Percentiles rank a stretch among this genome's conserved stretches.
Evolutionary conservation across 2,329 filamentous ascomycete species (phyloP).

Genomic region (Penicillium nordicum): DNA sequence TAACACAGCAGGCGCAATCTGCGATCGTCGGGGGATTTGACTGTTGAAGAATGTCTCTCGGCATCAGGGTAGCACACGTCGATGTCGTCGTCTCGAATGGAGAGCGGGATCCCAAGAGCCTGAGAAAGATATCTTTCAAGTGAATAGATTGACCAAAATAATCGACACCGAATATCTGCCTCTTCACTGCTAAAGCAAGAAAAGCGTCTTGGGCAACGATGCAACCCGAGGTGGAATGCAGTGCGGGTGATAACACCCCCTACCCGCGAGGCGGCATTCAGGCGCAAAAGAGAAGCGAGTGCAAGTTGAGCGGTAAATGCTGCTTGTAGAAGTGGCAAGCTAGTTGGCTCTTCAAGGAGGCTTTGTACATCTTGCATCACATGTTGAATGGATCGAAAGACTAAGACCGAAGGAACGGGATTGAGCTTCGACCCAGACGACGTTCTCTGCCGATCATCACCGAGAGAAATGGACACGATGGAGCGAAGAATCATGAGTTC

Average conservation of each 20-base stretch:
- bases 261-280: slow-evolving; percentile 56
- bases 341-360: slow-evolving; percentile 48
- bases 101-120: slow-evolving; percentile 54
- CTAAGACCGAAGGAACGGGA: slow-evolving; percentile 43
- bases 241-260: slow-evolving; percentile 55
- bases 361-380: slow-evolving; percentile 50
- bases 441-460: slow-evolving; percentile 49
- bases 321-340: slow-evolving; percentile 50
- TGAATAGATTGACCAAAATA: slow-evolving; percentile 58
- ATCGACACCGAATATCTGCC: slow-evolving; percentile 48
- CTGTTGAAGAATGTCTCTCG: slow-evolving; percentile 41
- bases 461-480: slow-evolving; percentile 53
- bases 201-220: slow-evolving; percentile 55
- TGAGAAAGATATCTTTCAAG: slow-evolving; percentile 56
- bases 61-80: slow-evolving; percentile 56
- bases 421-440: slow-evolving; percentile 5
- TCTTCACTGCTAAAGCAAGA: slow-evolving; percentile 50
- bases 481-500: slow-evolving; percentile 48
- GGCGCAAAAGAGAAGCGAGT: slow-evolving; percentile 54
- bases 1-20: slow-evolving; percentile 40
- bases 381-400: slow-evolving; percentile 51
- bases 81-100: slow-evolving; percentile 56
- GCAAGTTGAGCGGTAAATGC: slow-evolving; percentile 54
- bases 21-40: slow-evolving; percentile 1
- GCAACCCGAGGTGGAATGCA: slow-evolving; percentile 57